Evolutionary conservation across 345 rosid genomes (phyloP), one percentile per base, ranked within the genome.

Genomic region (Populus pruinosa): DNA sequence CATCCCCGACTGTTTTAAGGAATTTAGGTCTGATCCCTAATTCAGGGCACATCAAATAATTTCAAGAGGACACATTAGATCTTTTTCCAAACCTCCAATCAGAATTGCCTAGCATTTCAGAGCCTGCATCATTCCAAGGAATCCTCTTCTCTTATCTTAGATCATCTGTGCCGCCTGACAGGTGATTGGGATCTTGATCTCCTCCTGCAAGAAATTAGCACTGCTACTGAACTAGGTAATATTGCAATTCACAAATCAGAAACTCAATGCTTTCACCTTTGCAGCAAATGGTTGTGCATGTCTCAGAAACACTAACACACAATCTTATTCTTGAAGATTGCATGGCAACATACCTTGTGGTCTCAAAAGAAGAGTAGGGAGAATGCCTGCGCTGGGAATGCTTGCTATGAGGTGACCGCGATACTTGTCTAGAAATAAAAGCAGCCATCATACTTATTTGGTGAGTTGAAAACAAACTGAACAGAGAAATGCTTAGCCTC

Each of bases 401-500:
- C 97, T 90, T 96, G 95, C 97, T 92, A 93, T 90, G 93, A 83
- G 98, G 99, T 87, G 99, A 96, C 92, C 95, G 87, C 89, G 90
- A 90, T 87, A 89, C 91, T 85, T 91, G 91, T 96, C 99, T 96
- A 96, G 88, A 96, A 91, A 96, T 83, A 90, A 91, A 91, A 89
- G 92, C 92, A 90, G 86, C 89, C 90, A 94, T 92, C 83, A 91
- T 84, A 87, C 90, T 88, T 78, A 82, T 86, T 87, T 76, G 87
- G 93, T 89, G 86, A 90, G 91, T 83, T 80, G 75, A 79, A 72
- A 70, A 82, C 73, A 66, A 83, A 77, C 78, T 77, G 76, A 68
- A 63, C 50, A 77, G 84, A 81, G 70, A 87, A 73, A 76, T 63
- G 80, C 78, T 84, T 74, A 81, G 80, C 89, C 88, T 78, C 55